Percentiles rank a stretch among this genome's conserved stretches.
Evolutionary conservation across 176 grass and related monocot species (phyloP).

Genomic region (Rhynchospora pubera): DNA sequence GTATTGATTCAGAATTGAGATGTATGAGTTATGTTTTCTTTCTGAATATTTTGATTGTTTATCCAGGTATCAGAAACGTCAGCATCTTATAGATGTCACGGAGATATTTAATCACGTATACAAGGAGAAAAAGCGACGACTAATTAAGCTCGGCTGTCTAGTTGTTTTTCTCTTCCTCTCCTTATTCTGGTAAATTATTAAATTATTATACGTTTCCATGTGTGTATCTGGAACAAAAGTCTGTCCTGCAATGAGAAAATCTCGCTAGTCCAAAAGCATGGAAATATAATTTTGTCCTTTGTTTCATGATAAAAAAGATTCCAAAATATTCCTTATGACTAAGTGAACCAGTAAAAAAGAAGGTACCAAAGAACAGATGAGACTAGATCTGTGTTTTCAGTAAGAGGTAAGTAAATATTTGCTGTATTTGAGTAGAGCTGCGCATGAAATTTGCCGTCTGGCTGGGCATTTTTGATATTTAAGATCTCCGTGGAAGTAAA

Average conservation of each 20-base stretch:
- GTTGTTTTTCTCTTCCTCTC: conserved; percentile 72
- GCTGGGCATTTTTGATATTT: background rate
- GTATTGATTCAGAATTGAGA: too few species aligned
- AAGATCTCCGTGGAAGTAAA: background rate
- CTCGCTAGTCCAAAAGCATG: background rate
- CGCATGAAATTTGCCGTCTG: background rate
- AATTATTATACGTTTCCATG: background rate
- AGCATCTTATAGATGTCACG: conserved; percentile 87
- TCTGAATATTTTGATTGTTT: background rate
- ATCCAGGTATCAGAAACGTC: conserved; percentile 58
- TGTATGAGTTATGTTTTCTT: background rate
- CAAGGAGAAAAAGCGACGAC: conserved; percentile 70
- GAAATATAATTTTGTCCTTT: background rate
- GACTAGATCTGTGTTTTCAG: too few species aligned
- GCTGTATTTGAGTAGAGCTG: background rate
- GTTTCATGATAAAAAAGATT: background rate
- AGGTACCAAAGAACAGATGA: too few species aligned
- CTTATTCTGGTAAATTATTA: conserved; percentile 64
- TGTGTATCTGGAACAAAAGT: background rate
- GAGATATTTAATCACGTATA: conserved; percentile 96
- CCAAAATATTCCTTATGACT: too few species aligned
- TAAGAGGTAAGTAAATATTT: background rate
- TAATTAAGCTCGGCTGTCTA: conserved; percentile 80
- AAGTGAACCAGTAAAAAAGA: background rate
- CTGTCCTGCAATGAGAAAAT: too few species aligned